Base-by-base conservation (phyloP, 2,329 filamentous ascomycete genomes). In the Diplodia sapinea region DNA sequence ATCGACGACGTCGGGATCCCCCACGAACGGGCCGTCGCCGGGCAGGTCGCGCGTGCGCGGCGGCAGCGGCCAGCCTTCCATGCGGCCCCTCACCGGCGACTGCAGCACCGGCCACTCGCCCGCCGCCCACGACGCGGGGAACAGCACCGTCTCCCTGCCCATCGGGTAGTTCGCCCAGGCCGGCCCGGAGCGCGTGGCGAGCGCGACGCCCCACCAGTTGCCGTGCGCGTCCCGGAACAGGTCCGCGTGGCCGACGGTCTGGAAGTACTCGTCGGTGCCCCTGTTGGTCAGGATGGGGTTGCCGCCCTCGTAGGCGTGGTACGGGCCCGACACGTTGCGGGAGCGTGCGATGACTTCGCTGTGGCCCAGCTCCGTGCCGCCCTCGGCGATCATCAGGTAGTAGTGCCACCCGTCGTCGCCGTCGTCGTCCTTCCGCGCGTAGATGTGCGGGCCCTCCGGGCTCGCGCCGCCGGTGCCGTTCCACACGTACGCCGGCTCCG, bases 201-300 rank as follows among this genome's bases (percentile, higher is more conserved):
- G 70, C 67, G 78, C 76, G 2, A 79, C 77, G 3, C 78, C 65
- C 85, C 84, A 87, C 85, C 85, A 88, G 38, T 83, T 80, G 0
- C 82, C 83, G 0, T 70, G 38, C 0, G 70, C 70, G 68, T 88
- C 85, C 51, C 85, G 81, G 69, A 88, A 87, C 1, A 87, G 69
- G 70, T 88, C 86, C 0, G 84, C 82, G 65, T 88, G 86, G 0
- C 86, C 86, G 1, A 86, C 82, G 2, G 84, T 84, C 70, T 87
- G 85, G 68, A 72, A 78, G 78, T 76, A 74, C 51, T 72, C 66
- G 0, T 75, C 74, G 2, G 73, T 75, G 20, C 77, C 75, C 15
- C 68, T 59, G 40, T 72, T 72, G 0, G 71, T 74, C 9, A 73
- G 63, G n/a, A 76, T 69, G 0, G 74, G 74, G 50, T 76, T 77